Conservation (phyloP, 257 asterid genomes). For the Linaria vulgaris region DNA sequence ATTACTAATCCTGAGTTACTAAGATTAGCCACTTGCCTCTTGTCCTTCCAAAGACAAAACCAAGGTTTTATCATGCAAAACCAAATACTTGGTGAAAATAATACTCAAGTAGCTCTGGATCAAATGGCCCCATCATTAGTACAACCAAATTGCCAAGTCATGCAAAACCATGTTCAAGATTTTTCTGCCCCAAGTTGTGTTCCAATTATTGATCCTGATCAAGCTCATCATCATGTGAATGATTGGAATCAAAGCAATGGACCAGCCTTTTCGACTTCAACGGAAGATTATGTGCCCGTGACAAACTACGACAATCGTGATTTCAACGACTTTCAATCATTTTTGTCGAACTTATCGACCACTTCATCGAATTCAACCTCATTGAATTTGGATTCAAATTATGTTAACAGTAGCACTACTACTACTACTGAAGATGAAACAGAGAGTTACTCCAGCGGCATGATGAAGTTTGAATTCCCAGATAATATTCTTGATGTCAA, state of each 20-base stretch:
- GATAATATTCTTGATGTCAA: constrained; percentile 50
- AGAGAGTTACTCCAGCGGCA: constrained; percentile 57
- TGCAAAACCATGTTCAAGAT: too few relatives aligned
- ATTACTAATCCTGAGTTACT: constrained; percentile 62
- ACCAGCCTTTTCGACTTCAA: constrained; percentile 23
- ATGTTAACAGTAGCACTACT: constrained; percentile 25
- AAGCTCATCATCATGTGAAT: constrained; percentile 37
- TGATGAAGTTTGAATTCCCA: constrained; percentile 56
- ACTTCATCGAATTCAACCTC: constrained; percentile 66
- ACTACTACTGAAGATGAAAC: constrained; percentile 55
- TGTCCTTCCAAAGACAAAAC: constrained; percentile 41
- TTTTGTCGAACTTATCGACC: constrained; percentile 55
- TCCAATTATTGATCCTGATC: not conserved
- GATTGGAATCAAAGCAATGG: constrained; percentile 23
- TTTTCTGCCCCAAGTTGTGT: too few relatives aligned
- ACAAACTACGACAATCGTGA: constrained; percentile 37
- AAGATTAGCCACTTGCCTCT: constrained; percentile 48
- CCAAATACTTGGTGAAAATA: not conserved
- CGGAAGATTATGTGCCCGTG: constrained; percentile 37
- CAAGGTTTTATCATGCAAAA: constrained; percentile 33
- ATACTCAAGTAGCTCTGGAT: too few relatives aligned
- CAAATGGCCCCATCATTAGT: too few relatives aligned
- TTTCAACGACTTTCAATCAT: constrained; percentile 42
- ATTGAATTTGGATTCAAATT: constrained; percentile 32
- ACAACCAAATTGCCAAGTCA: too few relatives aligned